These are phyloP conservation scores for Penicillium sp. DNA, from an alignment of 2,329 filamentous ascomycete species.

Conservation along the genomic window DNA sequence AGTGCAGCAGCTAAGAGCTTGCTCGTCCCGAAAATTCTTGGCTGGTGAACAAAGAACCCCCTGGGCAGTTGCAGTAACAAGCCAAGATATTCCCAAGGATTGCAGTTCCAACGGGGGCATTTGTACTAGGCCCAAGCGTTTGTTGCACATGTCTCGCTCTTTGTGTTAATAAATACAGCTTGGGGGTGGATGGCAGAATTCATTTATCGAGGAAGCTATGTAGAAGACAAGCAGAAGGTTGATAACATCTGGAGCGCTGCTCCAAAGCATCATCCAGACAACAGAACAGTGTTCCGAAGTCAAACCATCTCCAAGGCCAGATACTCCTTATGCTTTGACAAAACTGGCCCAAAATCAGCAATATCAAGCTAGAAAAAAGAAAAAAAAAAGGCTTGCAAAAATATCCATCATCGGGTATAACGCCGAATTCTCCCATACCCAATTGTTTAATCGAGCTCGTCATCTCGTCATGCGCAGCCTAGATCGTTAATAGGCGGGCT, in stretches of 20 bases:
- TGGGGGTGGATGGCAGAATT: neutral
- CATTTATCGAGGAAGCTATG: neutral
- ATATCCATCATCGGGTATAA: constrained; percentile 28
- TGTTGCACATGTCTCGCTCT: neutral
- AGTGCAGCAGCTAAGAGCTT: neutral
- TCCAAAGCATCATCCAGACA: neutral
- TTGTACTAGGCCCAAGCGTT: neutral
- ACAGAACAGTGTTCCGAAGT: neutral
- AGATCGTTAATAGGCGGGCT: constrained; percentile 34
- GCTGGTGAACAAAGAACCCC: neutral
- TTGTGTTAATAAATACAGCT: neutral
- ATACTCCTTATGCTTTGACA: neutral
- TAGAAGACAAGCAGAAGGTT: neutral
- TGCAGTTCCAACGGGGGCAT: neutral
- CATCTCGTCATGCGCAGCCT: constrained; percentile 28
- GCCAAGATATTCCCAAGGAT: neutral
- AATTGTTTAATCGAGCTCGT: constrained; percentile 28
- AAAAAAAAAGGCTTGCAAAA: constrained; percentile 14
- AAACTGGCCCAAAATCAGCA: neutral
- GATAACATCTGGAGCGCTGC: neutral
- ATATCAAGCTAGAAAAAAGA: constrained; percentile 5
- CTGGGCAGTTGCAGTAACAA: neutral
- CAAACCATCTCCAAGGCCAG: neutral
- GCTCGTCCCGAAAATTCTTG: neutral
- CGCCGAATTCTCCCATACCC: constrained; percentile 33